phyloP scores from a whole-genome alignment of 192 early-diverging fungal genomes.

The Lobosporangium transversale region DNA sequence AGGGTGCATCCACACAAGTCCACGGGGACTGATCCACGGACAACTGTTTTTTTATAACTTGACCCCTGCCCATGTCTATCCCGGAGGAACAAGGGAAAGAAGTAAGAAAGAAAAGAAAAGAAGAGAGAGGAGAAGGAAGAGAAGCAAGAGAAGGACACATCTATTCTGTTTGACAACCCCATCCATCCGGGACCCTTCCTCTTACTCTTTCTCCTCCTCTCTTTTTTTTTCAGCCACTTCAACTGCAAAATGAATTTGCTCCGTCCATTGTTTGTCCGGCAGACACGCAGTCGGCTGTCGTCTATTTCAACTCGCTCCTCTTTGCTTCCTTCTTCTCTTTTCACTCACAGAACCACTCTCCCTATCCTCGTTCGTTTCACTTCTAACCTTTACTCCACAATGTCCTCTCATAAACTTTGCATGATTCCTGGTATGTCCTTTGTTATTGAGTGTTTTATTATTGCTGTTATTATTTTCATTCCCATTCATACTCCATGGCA shows the following conservation, averaged over 20 bases:
- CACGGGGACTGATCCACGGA: too few relatives aligned
- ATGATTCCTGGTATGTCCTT: conserved; percentile 85
- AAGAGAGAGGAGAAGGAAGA: too few relatives aligned
- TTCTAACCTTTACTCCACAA: conserved; percentile 29
- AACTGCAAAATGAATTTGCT: too few relatives aligned
- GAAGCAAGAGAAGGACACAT: too few relatives aligned
- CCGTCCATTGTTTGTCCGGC: neutral
- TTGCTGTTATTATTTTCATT: neutral
- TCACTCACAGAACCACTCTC: too few relatives aligned
- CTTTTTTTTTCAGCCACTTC: too few relatives aligned
- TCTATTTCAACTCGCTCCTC: neutral
- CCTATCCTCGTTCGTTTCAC: conserved; percentile 4
- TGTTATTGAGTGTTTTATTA: conserved; percentile 1
- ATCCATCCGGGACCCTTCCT: neutral
- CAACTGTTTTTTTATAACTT: too few relatives aligned
- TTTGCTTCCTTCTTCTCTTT: conserved; percentile 4
- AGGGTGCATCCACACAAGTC: too few relatives aligned
- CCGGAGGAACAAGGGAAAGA: too few relatives aligned
- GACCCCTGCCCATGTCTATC: too few relatives aligned
- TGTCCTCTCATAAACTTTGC: conserved; percentile 78
- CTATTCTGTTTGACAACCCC: too few relatives aligned
- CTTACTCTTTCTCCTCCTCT: neutral
- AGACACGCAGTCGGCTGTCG: neutral
- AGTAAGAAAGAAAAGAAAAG: too few relatives aligned
- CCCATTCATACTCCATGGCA: neutral